Base-by-base conservation (phyloP, 371 early-diverging fungal species). In the Blastocladiella emersonii region DNA sequence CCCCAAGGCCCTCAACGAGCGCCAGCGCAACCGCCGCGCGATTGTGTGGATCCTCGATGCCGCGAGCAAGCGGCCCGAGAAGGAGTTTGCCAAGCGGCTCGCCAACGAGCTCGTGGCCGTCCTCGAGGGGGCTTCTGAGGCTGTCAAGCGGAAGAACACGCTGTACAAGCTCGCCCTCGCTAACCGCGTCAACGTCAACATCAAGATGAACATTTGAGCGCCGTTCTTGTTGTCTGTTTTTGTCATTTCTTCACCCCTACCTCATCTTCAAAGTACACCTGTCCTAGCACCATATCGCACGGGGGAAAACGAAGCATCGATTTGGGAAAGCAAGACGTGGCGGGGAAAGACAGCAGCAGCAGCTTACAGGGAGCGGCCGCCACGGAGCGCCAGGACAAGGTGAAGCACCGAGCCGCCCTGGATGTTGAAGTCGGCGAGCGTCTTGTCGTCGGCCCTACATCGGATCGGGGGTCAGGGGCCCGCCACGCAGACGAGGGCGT, bases 331-430 rank as follows among this genome's bases (percentile, higher is more conserved):
- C n/a, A n/a, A n/a, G n/a, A n/a, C n/a, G n/a, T n/a, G n/a, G n/a
- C n/a, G n/a, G n/a, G n/a, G n/a, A n/a, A n/a, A n/a, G n/a, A n/a
- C n/a, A n/a, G n/a, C n/a, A n/a, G n/a, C n/a, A n/a, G n/a, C n/a
- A n/a, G n/a, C n/a, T n/a, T n/a, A n/a, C n/a, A n/a, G n/a, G 41
- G 19, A 39, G 34, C 34, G 32, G 8, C 99, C 99, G 61, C 99
- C 99, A 74, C 98, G 91, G 62, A 98, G 85, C 35, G 98, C 95
- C 66, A 99, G 79, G 19, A 99, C 98, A 76, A 99, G 82, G 74
- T 99, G 98, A 53, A 99, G 79, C 23, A 95, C 92, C 19, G 88
- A 87, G 34, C 95, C 98, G 55, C 87, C 89, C 66, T 81, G 82
- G 66, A 98, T 86, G 64, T 78, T 78, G 72, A 89, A 92, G 27